phyloP scores from a whole-genome alignment of 1,284 basidiomycete species.

The Cryptococcus sp. region DNA sequence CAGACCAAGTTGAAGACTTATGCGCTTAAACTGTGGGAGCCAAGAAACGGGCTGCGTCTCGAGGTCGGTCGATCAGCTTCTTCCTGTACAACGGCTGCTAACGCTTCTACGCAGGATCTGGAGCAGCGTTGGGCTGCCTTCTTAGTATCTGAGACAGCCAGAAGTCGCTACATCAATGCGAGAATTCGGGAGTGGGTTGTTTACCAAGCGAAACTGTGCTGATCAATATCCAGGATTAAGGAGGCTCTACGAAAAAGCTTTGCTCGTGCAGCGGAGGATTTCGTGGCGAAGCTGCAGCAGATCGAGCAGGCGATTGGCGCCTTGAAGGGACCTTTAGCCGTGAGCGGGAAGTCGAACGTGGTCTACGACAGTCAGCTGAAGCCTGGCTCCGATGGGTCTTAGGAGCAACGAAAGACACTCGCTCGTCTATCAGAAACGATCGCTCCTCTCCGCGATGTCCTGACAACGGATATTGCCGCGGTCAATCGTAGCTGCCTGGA shows the following conservation, averaged over 20 bases:
- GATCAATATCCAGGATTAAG: slow-evolving; percentile 69
- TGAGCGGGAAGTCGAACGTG: slow-evolving; percentile 41
- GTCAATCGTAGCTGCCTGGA: slow-evolving; percentile 72
- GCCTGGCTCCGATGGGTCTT: not conserved
- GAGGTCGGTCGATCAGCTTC: slow-evolving; percentile 54
- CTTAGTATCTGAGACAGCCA: slow-evolving; percentile 70
- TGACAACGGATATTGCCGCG: slow-evolving; percentile 35
- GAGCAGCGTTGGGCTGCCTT: slow-evolving; percentile 76
- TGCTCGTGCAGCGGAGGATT: slow-evolving; percentile 79
- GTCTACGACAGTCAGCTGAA: not conserved
- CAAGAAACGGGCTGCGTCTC: slow-evolving; percentile 68
- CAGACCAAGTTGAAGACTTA: slow-evolving; percentile 94
- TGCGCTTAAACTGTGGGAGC: slow-evolving; percentile 76
- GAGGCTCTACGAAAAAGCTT: slow-evolving; percentile 81
- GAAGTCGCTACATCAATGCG: slow-evolving; percentile 84
- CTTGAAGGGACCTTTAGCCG: slow-evolving; percentile 77
- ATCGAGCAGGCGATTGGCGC: slow-evolving; percentile 75
- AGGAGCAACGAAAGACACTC: slow-evolving; percentile 47
- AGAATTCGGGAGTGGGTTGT: slow-evolving; percentile 78
- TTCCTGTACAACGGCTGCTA: not conserved
- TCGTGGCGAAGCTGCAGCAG: slow-evolving; percentile 69
- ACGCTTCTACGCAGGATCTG: slow-evolving; percentile 60
- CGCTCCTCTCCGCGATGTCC: slow-evolving; percentile 27
- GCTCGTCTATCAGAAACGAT: slow-evolving; percentile 31
- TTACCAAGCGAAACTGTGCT: not conserved